Evolutionary conservation across 129 eudicot species (phyloP).

Genomic region (Erigeron canadensis): DNA sequence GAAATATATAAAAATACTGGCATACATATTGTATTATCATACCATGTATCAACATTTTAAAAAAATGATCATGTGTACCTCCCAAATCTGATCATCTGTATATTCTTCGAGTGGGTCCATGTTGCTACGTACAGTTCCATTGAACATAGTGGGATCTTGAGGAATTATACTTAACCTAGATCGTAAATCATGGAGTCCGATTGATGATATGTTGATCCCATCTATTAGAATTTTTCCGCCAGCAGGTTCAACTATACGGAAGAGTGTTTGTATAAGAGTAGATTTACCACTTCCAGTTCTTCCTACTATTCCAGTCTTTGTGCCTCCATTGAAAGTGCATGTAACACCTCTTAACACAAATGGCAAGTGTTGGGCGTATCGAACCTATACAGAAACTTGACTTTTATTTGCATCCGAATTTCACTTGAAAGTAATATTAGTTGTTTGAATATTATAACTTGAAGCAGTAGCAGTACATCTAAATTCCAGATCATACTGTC

Average conservation of each 20-base stretch:
- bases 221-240: constrained; percentile 63
- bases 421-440: constrained; percentile 2
- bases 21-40: constrained; percentile 7
- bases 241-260: constrained; percentile 83
- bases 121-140: constrained; percentile 77
- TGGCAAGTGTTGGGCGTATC: constrained; percentile 91
- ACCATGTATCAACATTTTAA: neutral
- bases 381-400: constrained; percentile 48
- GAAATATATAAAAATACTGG: neutral
- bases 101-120: constrained; percentile 94
- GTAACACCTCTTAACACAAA: constrained; percentile 82
- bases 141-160: constrained; percentile 97
- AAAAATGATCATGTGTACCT: neutral
- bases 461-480: no score
- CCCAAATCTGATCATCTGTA: constrained; percentile 60
- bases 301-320: constrained; percentile 87
- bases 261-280: constrained; percentile 85
- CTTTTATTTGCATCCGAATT: neutral
- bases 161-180: constrained; percentile 91
- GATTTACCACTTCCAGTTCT: constrained; percentile 98
- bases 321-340: constrained; percentile 86
- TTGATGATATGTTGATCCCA: constrained; percentile 60
- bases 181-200: constrained; percentile 89
- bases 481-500: no score
- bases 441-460: no score